Base-by-base conservation (phyloP, 176 grass and related monocot species). In the Eleusine indica region DNA sequence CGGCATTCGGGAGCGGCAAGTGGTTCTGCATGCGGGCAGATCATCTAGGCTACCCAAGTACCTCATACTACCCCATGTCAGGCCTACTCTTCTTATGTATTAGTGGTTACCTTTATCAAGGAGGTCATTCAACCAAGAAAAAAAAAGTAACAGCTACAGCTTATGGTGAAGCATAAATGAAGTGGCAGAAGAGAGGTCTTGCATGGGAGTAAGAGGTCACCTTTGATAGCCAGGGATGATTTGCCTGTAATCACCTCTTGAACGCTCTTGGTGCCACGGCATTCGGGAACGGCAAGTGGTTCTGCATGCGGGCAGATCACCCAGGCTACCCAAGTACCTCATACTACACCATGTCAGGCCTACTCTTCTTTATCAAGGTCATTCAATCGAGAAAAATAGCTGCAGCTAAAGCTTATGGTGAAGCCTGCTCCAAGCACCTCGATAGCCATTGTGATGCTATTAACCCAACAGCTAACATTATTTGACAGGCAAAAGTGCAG, bases 221-320 rank as follows among this genome's bases (percentile, higher is more conserved):
- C 88, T 90, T 68, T 1, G 83, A 41, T 74, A 90, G 83, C 88
- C 88, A 90, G 82, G 71, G 77, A 85, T 89, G 88, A 89, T 89
- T 82, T 89, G 88, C 78, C 88, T 73, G 78, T 86, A 60, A 54
- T 48, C 7, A 15, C 46, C 88, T 66, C 38, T 8, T 60, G 56
- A 13, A 16, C 21, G 25, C 83, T 57, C 78, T 43, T 74, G 22
- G 51, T 17, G 72, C 78, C 17, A 52, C 19, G 22, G 56, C 66
- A 44, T 9, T 16, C 56, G 11, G 54, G 75, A 40, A 74, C 22
- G 5, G 19, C 70, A 25, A 37, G 25, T 41, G 48, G 38, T 54
- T 60, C 42, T 56, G 63, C 6, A 28, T 56, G 51, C 9, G 46
- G 88, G 72, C 83, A 90, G 46, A 51, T 89, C 88, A 51, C 53